These are phyloP conservation scores for Cryphonectria naterciae DNA, from an alignment of 2,329 filamentous ascomycete genomes.

Conservation along the genomic window DNA sequence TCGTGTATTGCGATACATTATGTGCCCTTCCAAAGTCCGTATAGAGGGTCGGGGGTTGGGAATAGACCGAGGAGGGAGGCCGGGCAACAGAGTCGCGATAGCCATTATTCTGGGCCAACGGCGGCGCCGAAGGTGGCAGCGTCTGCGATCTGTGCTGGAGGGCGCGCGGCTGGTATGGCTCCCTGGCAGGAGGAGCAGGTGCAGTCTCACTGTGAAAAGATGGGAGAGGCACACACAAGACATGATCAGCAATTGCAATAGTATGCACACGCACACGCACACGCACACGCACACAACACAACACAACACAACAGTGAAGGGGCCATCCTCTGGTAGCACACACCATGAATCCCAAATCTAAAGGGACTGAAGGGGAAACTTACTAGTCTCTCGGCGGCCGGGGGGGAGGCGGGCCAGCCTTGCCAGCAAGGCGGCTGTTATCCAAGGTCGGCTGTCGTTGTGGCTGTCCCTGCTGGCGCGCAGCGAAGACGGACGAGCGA, in stretches of 20 bases:
- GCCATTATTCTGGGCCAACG: slow-evolving; percentile 6
- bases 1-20: slow-evolving; percentile 24
- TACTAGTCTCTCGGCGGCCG: slow-evolving; percentile 24
- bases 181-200: neutral
- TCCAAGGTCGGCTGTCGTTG: slow-evolving; percentile 13
- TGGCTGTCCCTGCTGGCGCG: slow-evolving; percentile 20
- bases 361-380: neutral
- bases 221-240: neutral
- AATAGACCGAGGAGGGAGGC: slow-evolving; percentile 65
- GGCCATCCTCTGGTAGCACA: neutral
- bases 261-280: no score
- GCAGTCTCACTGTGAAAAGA: slow-evolving; percentile 8
- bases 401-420: slow-evolving; percentile 22
- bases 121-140: slow-evolving; percentile 11
- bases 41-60: slow-evolving; percentile 53
- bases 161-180: slow-evolving; percentile 17
- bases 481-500: slow-evolving; percentile 21
- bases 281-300: no score
- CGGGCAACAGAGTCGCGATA: slow-evolving; percentile 36
- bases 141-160: slow-evolving; percentile 21
- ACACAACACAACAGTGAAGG: neutral
- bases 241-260: slow-evolving; percentile 5
- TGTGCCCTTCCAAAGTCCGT: slow-evolving; percentile 39
- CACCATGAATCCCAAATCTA: neutral
- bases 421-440: slow-evolving; percentile 13